phyloP scores from a whole-genome alignment of 768 basidiomycete species.

The Agrocybe pediades region DNA sequence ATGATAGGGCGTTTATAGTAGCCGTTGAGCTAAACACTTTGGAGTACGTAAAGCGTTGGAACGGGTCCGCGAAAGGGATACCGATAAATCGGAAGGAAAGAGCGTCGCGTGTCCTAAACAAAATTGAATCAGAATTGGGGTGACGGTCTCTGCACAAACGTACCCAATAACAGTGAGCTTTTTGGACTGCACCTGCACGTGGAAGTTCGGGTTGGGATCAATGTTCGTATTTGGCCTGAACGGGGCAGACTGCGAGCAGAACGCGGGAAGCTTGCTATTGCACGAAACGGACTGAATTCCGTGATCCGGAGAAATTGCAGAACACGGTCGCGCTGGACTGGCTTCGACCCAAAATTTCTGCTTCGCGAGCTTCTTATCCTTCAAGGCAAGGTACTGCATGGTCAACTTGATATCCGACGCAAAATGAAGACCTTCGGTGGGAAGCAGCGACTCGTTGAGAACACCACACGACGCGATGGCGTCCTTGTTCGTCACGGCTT shows the following conservation, averaged over 20 bases:
- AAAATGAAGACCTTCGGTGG: slow-evolving; percentile 20
- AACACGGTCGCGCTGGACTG: slow-evolving; percentile 1
- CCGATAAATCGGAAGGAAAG: slow-evolving; percentile 54
- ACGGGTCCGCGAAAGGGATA: slow-evolving; percentile 48
- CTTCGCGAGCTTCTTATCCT: not conserved
- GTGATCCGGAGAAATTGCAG: not conserved
- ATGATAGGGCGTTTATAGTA: slow-evolving; percentile 28
- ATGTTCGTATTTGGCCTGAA: slow-evolving; percentile 24
- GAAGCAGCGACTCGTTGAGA: slow-evolving; percentile 23
- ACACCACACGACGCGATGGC: slow-evolving; percentile 17
- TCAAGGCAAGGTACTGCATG: slow-evolving; percentile 15
- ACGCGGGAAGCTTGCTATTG: slow-evolving; percentile 18
- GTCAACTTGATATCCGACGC: slow-evolving; percentile 15
- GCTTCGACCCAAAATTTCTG: slow-evolving; percentile 8
- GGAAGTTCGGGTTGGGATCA: slow-evolving; percentile 22
- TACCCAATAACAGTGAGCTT: slow-evolving; percentile 26
- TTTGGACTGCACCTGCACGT: slow-evolving; percentile 28
- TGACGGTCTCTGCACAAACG: not conserved
- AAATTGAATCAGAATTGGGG: not conserved
- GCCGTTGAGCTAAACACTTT: slow-evolving; percentile 26
- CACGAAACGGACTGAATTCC: slow-evolving; percentile 5
- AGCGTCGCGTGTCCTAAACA: slow-evolving; percentile 43
- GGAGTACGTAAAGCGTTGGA: slow-evolving; percentile 46
- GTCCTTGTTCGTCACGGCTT: slow-evolving; percentile 9
- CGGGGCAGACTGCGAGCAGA: slow-evolving; percentile 33